These are phyloP conservation scores for Ustilago shanxiensis DNA, from an alignment of 1,284 basidiomycete species.

Conservation along the genomic window DNA sequence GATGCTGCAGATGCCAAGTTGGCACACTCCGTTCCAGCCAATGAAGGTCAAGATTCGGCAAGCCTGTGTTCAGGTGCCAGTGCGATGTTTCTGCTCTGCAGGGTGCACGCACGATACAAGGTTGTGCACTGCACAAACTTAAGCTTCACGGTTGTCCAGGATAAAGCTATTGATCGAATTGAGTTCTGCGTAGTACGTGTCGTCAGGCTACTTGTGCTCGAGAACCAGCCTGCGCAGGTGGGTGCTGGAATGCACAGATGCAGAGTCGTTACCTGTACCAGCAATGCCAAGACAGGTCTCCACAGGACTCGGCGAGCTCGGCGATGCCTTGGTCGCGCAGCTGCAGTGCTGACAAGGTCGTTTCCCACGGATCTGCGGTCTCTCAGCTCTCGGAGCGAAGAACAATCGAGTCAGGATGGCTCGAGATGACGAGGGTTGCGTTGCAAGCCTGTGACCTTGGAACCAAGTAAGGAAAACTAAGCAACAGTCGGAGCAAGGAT, in stretches of 20 bases:
- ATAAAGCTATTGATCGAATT: conserved; percentile 2
- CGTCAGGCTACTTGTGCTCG: conserved; percentile 23
- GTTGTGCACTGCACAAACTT: conserved; percentile 22
- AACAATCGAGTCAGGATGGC: conserved; percentile 5
- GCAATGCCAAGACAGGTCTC: conserved; percentile 5
- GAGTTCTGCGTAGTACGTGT: conserved; percentile 17
- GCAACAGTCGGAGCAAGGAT: conserved; percentile 15
- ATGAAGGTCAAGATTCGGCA: conserved; percentile 11
- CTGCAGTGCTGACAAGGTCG: conserved; percentile 12
- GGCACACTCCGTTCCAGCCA: background rate
- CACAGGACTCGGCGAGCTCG: conserved; percentile 22
- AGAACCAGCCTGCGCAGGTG: conserved; percentile 4
- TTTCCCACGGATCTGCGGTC: conserved; percentile 28
- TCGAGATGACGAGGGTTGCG: background rate
- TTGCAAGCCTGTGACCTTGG: background rate
- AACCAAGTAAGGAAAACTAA: background rate
- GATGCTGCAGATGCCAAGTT: background rate
- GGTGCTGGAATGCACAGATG: conserved; percentile 1
- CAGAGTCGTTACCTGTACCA: conserved; percentile 2
- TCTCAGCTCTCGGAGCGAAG: conserved; percentile 26
- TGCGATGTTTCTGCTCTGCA: conserved; percentile 8
- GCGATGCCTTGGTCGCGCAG: conserved; percentile 10
- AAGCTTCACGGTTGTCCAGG: conserved; percentile 19
- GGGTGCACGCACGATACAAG: conserved; percentile 14
- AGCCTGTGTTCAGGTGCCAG: background rate